phyloP scores from a whole-genome alignment of 768 basidiomycete genomes.

The Rubroboletus satanas region DNA sequence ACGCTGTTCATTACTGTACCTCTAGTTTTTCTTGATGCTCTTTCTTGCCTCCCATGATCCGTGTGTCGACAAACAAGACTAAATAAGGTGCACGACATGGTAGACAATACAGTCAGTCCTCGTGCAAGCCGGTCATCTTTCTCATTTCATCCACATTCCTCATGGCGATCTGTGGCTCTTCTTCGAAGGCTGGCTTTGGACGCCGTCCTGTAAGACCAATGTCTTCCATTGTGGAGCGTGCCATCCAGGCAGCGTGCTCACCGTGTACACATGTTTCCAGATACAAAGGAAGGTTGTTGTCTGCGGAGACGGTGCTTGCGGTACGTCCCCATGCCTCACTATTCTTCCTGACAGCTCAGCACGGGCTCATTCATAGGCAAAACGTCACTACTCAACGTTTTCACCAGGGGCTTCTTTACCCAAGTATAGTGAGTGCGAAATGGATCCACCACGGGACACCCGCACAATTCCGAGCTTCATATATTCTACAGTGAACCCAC shows the following conservation, averaged over 20 bases:
- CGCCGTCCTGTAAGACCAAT: slow-evolving; percentile 30
- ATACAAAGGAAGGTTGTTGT: slow-evolving; percentile 72
- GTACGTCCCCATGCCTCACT: slow-evolving; percentile 35
- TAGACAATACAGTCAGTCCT: not conserved
- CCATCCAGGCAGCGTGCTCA: slow-evolving; percentile 11
- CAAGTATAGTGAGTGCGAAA: slow-evolving; percentile 72
- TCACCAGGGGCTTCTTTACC: slow-evolving; percentile 89
- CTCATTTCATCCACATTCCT: slow-evolving; percentile 9
- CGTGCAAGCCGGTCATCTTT: not conserved
- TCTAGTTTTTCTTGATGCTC: slow-evolving; percentile 14
- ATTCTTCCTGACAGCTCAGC: slow-evolving; percentile 10
- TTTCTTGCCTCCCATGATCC: not conserved
- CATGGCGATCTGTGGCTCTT: slow-evolving; percentile 59
- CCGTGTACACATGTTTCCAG: slow-evolving; percentile 26
- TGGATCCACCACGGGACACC: not conserved
- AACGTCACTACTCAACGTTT: slow-evolving; percentile 84
- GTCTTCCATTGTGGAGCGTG: not conserved
- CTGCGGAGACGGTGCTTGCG: slow-evolving; percentile 95
- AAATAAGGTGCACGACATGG: slow-evolving; percentile 17
- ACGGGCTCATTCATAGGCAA: slow-evolving; percentile 48
- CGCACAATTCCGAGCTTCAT: not conserved
- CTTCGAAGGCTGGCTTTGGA: slow-evolving; percentile 53
- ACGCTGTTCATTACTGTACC: slow-evolving; percentile 15
- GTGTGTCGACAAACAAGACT: slow-evolving; percentile 16
- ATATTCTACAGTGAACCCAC: slow-evolving; percentile 67